Conservation (phyloP, 1,139 yeast species). For the Debaryomyces fabryi region DNA sequence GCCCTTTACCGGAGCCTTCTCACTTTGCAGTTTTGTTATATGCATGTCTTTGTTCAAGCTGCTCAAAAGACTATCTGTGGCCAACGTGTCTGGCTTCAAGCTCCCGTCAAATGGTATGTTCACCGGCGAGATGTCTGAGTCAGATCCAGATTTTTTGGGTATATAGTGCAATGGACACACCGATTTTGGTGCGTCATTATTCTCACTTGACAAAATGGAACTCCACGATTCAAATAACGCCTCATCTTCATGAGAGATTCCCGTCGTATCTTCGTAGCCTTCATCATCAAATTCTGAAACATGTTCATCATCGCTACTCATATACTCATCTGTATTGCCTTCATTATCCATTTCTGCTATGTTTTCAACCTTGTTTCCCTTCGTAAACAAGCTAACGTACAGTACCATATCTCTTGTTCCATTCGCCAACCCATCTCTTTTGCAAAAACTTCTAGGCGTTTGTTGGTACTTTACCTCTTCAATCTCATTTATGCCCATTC, state of each 20-base stretch:
- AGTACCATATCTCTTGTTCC: not conserved
- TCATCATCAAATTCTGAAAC: not conserved
- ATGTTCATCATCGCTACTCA: not conserved
- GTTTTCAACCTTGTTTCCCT: not conserved
- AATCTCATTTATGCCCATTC: no score
- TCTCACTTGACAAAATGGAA: not conserved
- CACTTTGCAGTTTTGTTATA: not conserved
- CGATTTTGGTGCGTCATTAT: not conserved
- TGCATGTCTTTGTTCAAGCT: not conserved
- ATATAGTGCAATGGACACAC: not conserved
- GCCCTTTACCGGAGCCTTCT: not conserved
- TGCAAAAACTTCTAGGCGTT: not conserved
- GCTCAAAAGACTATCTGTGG: not conserved
- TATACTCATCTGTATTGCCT: not conserved
- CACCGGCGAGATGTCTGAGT: not conserved
- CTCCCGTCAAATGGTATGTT: not conserved
- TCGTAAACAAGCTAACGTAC: not conserved
- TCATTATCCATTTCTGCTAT: not conserved
- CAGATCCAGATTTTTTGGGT: slow-evolving; percentile 1
- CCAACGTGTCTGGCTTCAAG: slow-evolving; percentile 5
- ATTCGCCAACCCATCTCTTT: not conserved
- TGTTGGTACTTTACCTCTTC: not conserved
- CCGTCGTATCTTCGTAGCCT: not conserved
- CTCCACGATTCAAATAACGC: not conserved
- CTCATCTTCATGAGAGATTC: not conserved